Percentiles rank a stretch among this genome's conserved stretches.
Evolutionary conservation across 371 early-diverging fungal genomes (phyloP).

Genomic region (Synchytrium microbalum): DNA sequence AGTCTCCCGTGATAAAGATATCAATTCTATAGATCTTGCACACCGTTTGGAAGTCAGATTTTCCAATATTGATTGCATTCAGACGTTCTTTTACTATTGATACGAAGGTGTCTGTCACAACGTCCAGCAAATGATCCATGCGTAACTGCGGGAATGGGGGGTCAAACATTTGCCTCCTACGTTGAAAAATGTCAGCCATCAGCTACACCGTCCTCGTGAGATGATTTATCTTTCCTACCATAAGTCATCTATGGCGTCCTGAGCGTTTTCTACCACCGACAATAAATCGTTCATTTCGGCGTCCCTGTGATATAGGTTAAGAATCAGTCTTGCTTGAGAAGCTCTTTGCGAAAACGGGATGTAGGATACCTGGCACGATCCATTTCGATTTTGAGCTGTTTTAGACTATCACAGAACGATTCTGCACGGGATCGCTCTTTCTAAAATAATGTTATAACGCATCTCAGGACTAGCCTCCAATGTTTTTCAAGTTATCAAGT

Average conservation of each 20-base stretch:
- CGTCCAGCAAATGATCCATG: slow-evolving; percentile 28
- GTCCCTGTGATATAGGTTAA: background rate
- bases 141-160: slow-evolving; percentile 26
- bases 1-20: background rate
- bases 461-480: background rate
- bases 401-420: slow-evolving; percentile 11
- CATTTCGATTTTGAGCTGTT: slow-evolving; percentile 16
- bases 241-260: slow-evolving; percentile 41
- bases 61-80: background rate
- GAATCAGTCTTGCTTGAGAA: slow-evolving; percentile 2
- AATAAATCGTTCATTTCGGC: slow-evolving; percentile 18
- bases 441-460: slow-evolving; percentile 3
- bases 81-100: slow-evolving; percentile 17
- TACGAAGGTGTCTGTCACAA: slow-evolving; percentile 25
- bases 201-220: background rate
- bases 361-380: slow-evolving; percentile 14
- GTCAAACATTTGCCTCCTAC: slow-evolving; percentile 31
- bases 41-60: slow-evolving; percentile 14
- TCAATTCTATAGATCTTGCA: slow-evolving; percentile 14
- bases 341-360: slow-evolving; percentile 10
- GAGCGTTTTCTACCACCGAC: slow-evolving; percentile 27
- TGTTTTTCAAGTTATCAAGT: background rate
- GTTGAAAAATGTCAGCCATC: background rate
- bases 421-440: slow-evolving; percentile 11
- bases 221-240: slow-evolving; percentile 21